Evolutionary conservation across 805 yeast genomes (phyloP), one percentile per base, ranked within the genome.

Genomic region (Cyberlindnera petersonii): DNA sequence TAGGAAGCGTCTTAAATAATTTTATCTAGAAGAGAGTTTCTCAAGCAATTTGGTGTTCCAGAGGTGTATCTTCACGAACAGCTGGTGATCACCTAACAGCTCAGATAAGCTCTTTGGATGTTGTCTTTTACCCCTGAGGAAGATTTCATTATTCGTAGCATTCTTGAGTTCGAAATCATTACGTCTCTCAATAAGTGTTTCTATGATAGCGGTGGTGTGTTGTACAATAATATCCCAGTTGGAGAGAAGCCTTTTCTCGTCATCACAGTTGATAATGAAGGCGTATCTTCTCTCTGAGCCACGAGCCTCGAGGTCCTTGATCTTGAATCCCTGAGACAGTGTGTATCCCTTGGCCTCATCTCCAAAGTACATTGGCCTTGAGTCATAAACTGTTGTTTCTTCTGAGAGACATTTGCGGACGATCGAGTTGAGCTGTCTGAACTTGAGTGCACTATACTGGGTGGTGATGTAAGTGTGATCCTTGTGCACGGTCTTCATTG

Each of bases 281-380:
- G 82, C 68, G 49, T 81, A 83, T 37, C 83, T 71, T 42, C 91
- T 63, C 55, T 83, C 88, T 1, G 82, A 75, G 2, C 91, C 91
- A 40, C 91, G 65, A 0, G 91, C 88, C 33, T 76, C 74, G 10
- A 68, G 60, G 56, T 83, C 91, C 28, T 67, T 65, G 22, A 82
- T 57, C 53, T 80, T 80, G 63, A 83, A 81, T 4, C 79, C 71
- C 40, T 74, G 65, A 11, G 74, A 69, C 7, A 82, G 58, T 21
- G 86, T 76, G 46, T 73, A 72, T 0, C 89, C 89, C 41, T 75
- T 68, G 4, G 63, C 51, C 10, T 72, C 71, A 49, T 82, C 87
- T 4, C 84, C 86, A 50, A 74, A 77, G 46, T 75, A 74, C 50
- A 80, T 61, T 0, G 88, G 86, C 35, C 74, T 71, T 18, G 74